These are phyloP conservation scores for Tuber melanosporum DNA, from an alignment of 495 filamentous ascomycete genomes.

Conservation along the genomic window DNA sequence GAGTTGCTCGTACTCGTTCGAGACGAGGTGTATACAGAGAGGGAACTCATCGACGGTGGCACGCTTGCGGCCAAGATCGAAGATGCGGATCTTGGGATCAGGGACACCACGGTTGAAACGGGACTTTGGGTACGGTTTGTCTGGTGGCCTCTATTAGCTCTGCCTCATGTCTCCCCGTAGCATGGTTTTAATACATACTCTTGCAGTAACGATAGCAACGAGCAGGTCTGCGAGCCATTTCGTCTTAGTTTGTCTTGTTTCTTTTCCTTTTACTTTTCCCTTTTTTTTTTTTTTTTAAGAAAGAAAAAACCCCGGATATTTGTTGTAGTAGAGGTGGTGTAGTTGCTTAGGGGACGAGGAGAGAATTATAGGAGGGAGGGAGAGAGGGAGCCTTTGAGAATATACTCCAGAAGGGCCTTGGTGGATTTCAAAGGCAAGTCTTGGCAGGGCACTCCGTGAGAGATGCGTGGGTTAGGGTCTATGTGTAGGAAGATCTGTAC, in stretches of 20 bases:
- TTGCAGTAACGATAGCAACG: conserved; percentile 99
- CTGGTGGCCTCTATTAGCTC: conserved; percentile 9
- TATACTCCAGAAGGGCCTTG: not conserved
- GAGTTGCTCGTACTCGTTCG: conserved; percentile 98
- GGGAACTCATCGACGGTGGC: conserved; percentile 97
- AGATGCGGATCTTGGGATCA: conserved; percentile 97
- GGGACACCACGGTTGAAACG: conserved; percentile 99
- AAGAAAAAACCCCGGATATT: not conserved
- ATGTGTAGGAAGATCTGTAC: not conserved
- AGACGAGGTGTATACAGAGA: conserved; percentile 91
- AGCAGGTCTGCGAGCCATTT: conserved; percentile 95
- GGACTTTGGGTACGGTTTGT: conserved; percentile 92
- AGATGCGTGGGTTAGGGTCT: not conserved
- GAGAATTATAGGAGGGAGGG: not conserved
- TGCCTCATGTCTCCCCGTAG: not conserved
- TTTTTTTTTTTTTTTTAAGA: not conserved
- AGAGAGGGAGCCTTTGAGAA: conserved; percentile 7
- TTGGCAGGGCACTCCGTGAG: conserved; percentile 8
- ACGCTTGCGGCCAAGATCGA: conserved; percentile 96
- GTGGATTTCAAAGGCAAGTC: conserved; percentile 33
- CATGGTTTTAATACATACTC: conserved; percentile 61
- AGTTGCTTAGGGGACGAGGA: conserved; percentile 13
- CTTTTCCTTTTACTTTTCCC: not conserved
- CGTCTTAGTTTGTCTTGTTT: conserved; percentile 54
- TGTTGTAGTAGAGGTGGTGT: conserved; percentile 6